Conservation (phyloP, 2,329 filamentous ascomycete genomes). For the Leptosphaerulina australis region DNA sequence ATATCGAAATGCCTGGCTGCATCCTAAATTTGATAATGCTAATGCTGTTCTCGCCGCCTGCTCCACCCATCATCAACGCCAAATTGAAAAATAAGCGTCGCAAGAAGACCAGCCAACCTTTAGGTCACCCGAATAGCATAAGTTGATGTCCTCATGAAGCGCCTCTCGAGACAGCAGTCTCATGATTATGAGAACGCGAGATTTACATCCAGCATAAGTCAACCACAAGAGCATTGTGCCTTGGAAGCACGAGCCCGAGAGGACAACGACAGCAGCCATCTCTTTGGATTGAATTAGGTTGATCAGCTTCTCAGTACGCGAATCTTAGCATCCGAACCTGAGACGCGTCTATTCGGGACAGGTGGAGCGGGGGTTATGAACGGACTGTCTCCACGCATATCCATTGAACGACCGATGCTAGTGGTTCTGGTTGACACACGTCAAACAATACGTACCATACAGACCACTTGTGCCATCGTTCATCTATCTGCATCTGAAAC, state of each 20-base stretch:
- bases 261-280: neutral
- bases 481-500: constrained; percentile 15
- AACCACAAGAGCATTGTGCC: neutral
- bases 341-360: neutral
- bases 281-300: neutral
- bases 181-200: neutral
- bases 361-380: neutral
- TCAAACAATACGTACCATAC: neutral
- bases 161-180: too few relatives aligned
- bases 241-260: neutral
- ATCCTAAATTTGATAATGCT: too few relatives aligned
- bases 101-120: too few relatives aligned
- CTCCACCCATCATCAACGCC: too few relatives aligned
- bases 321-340: neutral
- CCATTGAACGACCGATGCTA: neutral
- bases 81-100: too few relatives aligned
- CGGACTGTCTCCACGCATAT: neutral
- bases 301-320: neutral
- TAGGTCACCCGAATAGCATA: too few relatives aligned
- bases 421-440: constrained; percentile 9
- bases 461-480: neutral
- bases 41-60: too few relatives aligned
- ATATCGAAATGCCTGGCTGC: too few relatives aligned
- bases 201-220: neutral
- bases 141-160: too few relatives aligned